Evolutionary conservation across 805 yeast species (phyloP), one percentile per base, ranked within the genome.

Genomic region (Yarrowia hollandica): DNA sequence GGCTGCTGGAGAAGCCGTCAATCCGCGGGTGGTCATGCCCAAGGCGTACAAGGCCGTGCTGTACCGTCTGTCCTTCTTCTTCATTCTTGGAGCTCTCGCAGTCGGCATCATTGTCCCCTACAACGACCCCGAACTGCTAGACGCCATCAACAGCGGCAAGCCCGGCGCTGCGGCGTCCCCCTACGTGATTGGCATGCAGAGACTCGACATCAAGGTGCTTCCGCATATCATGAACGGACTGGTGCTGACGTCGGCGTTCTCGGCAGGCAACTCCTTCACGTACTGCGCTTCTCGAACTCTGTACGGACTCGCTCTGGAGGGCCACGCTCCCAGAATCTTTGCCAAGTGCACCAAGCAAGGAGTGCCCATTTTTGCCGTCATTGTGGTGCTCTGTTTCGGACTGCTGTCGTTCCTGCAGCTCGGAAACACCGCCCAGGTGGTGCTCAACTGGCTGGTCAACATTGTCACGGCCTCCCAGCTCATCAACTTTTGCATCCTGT

Each of bases 121-220:
- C 64, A 81, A 86, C 65, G 91, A 88, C 67, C 82, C 86, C 2
- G 72, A 70, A 4, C 73, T 89, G 62, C 73, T 79, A 0, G 75
- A 74, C 5, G 88, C 91, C 9, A 76, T 86, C 56, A 75, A 77
- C 15, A 74, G 78, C 16, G 79, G 84, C 35, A 79, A 83, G 52
- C 85, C 91, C 0, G 94, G 92, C 60, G 96, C 88, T 0, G 86
- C 83, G 31, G 82, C 88, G 5, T 83, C 90, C 16, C 94, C 96
- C 0, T 88, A 85, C 66, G 94, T 88, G 55, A 82, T 90, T 65
- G 92, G 92, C 2, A 89, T 90, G 90, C 72, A 74, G 59, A 59
- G 70, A 38, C 73, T 88, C 66, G 79, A 81, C 1, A 85, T 90
- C 58, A 80, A 75, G 30, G 84, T 80, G 0, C 75, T 89, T 48